Evolutionary conservation across 1,139 yeast genomes (phyloP), one percentile per base, ranked within the genome.

Genomic region (Pichia kudriavzevii): DNA sequence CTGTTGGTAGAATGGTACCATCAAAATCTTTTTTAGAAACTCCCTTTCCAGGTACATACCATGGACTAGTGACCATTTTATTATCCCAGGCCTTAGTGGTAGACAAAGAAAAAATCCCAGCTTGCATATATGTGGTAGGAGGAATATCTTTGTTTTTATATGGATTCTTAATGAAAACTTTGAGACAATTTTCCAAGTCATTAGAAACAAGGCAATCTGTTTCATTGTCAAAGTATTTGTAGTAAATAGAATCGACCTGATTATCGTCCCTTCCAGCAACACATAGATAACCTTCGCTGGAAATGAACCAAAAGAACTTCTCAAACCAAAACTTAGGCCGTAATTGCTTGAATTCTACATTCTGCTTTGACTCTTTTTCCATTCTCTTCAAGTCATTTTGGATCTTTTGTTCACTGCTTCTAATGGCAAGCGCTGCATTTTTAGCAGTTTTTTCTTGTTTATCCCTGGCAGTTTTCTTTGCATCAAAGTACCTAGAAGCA

Each of bases 271-370:
- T 75, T 2, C 96, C 97, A 32, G 91, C 87, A 34, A 91, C 58
- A 43, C 94, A 83, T 36, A 91, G 63, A 51, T 83, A 87, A 0
- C 94, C 94, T 54, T 91, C 97, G 44, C 79, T 79, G 0, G 95
- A 72, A 21, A 87, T 68, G 53, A 91, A 91, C 98, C 98, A 91
- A 52, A 67, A 77, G 55, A 81, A 91, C 56, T 91, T 91, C 53
- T 91, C 98, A 61, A 93, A 93, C 83, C 96, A 88, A 50, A 66
- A 79, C 31, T 85, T 84, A 5, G 74, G 69, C 34, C 96, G 69
- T 22, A 81, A 64, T 25, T 72, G 76, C 43, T 74, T 79, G 41
- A 85, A 64, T 21, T 50, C 57, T 17, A 47, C 42, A 11, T 45
- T 44, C 30, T 75, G 80, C 39, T 69, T 71, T 39, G 79, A 79